These are phyloP conservation scores for Clausena lansium DNA, from an alignment of 345 rosid genomes.

Conservation along the genomic window DNA sequence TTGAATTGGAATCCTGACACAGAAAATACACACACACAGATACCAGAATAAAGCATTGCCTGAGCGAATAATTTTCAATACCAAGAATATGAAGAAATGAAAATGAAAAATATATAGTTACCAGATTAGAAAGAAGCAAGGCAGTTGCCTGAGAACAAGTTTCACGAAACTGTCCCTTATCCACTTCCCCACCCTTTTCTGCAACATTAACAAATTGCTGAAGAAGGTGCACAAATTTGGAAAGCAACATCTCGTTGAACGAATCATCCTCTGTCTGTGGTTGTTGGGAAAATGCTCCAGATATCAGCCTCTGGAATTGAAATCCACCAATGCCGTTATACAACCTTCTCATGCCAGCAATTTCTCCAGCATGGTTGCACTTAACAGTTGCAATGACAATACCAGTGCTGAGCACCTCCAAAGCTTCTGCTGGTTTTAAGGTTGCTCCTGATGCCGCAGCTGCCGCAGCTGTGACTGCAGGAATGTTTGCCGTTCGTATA, in stretches of 20 bases:
- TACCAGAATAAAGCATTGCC: slow-evolving; percentile 8
- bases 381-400: slow-evolving; percentile 95
- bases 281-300: slow-evolving; percentile 84
- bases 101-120: slow-evolving; percentile 29
- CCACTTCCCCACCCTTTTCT: slow-evolving; percentile 90
- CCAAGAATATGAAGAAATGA: background rate
- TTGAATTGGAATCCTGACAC: slow-evolving; percentile 66
- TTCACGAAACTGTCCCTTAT: slow-evolving; percentile 83
- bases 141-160: slow-evolving; percentile 97
- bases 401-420: slow-evolving; percentile 96
- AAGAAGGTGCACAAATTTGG: slow-evolving; percentile 82
- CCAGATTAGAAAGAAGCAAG: slow-evolving; percentile 91
- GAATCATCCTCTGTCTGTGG: slow-evolving; percentile 72
- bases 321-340: slow-evolving; percentile 95
- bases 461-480: slow-evolving; percentile 98
- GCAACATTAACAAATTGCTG: slow-evolving; percentile 88
- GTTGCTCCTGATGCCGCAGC: slow-evolving; percentile 98
- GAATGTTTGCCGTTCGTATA: slow-evolving; percentile 83
- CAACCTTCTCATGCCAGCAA: slow-evolving; percentile 97
- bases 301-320: slow-evolving; percentile 82
- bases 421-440: slow-evolving; percentile 76
- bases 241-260: slow-evolving; percentile 83
- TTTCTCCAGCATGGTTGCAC: slow-evolving; percentile 97
- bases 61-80: background rate
- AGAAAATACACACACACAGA: background rate